Evolutionary conservation across 75 land plant species (phyloP).

Genomic region (Selaginella tamariscina): DNA sequence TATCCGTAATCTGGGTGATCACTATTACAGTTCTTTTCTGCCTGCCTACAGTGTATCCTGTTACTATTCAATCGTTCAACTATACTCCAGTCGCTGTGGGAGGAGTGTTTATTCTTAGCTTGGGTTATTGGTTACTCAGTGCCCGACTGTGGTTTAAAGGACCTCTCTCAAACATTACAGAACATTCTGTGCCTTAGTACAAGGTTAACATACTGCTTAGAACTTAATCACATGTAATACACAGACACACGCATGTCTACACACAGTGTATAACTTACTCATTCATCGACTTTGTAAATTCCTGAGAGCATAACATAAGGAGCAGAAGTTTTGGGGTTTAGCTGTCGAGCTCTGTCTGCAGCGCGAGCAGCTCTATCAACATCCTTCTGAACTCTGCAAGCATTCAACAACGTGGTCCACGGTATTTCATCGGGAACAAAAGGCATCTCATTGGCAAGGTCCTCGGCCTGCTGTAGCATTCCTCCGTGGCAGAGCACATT

Average conservation of each 20-base stretch:
- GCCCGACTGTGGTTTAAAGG: slow-evolving; percentile 81
- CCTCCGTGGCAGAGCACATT: background rate
- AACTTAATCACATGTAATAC: too few species aligned
- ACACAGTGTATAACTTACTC: too few species aligned
- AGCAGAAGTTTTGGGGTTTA: background rate
- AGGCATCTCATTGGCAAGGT: background rate
- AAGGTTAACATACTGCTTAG: too few species aligned
- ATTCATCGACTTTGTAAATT: too few species aligned
- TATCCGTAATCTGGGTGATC: slow-evolving; percentile 72
- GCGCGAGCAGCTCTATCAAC: background rate
- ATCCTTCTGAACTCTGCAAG: slow-evolving; percentile 1
- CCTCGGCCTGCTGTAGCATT: slow-evolving; percentile 11
- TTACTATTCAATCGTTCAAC: slow-evolving; percentile 52
- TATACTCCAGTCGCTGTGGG: slow-evolving; percentile 87
- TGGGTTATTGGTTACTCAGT: slow-evolving; percentile 44
- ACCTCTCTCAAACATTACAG: slow-evolving; percentile 48
- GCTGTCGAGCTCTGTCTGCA: background rate
- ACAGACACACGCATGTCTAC: too few species aligned
- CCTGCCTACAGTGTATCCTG: slow-evolving; percentile 57
- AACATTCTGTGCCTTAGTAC: too few species aligned
- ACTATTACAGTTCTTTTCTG: slow-evolving; percentile 75
- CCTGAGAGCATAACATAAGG: background rate
- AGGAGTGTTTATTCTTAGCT: slow-evolving; percentile 38
- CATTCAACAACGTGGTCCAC: slow-evolving; percentile 3
- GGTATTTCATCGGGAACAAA: background rate